phyloP scores from a whole-genome alignment of 1,139 yeast genomes.

The Yueomyces sp. region DNA sequence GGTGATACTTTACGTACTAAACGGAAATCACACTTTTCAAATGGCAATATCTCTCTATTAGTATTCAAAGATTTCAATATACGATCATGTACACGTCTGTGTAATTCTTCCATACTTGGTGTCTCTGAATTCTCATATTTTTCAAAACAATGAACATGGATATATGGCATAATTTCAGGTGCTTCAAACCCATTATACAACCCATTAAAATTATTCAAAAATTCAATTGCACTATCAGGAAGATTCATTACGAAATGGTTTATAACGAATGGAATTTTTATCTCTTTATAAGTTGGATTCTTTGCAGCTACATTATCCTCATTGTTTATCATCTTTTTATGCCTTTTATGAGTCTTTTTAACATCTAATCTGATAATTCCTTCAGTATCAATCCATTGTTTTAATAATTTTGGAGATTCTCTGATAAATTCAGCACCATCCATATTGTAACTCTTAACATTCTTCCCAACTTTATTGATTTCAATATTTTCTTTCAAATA shows the following conservation, averaged over 20 bases:
- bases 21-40: conserved; percentile 48
- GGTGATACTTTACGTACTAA: conserved; percentile 91
- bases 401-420: conserved; percentile 41
- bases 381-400: conserved; percentile 12
- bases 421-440: conserved; percentile 80
- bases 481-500: conserved; percentile 54
- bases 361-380: conserved; percentile 21
- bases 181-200: conserved; percentile 31
- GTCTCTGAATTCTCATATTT: conserved; percentile 65
- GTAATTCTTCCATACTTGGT: conserved; percentile 53
- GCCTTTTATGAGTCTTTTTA: conserved; percentile 17
- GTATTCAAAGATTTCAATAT: conserved; percentile 41
- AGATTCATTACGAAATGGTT: conserved; percentile 87
- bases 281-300: conserved; percentile 19
- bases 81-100: conserved; percentile 46
- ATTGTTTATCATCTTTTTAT: conserved; percentile 2
- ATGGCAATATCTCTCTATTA: conserved; percentile 30
- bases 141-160: conserved; percentile 89
- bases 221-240: conserved; percentile 88
- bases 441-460: conserved; percentile 52
- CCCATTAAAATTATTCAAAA: conserved; percentile 65
- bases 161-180: conserved; percentile 50
- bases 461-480: conserved; percentile 47
- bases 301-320: conserved; percentile 14
- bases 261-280: conserved; percentile 45